Evolutionary conservation across 352 stramenopile species (phyloP), one percentile per base, ranked within the genome.

Genomic region (Blastocystis hominis): DNA sequence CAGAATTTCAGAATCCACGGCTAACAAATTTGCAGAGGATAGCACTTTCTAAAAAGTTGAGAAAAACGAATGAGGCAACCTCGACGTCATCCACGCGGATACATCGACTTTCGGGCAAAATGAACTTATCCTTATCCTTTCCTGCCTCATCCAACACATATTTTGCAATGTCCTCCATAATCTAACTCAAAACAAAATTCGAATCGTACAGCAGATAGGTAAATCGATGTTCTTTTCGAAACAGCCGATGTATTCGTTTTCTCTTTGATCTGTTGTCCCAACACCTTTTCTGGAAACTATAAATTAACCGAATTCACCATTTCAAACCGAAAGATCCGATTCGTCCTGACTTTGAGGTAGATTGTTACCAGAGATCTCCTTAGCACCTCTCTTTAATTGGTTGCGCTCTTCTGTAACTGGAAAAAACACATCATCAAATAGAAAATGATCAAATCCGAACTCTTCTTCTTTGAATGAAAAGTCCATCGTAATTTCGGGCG

Each of bases 261-360:
- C 40, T 80, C 70, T 30, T 80, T 80, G 46, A 80, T 80, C 24
- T 80, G 70, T 30, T 80, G 70, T 62, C 70, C 70, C 10, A 80
- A 20, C 9, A 80, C 40, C 24, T 80, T 80, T 64, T 80, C 70
- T 34, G 70, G 70, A 63, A 80, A 80, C 70, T 80, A 54, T 7
- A 9, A 6, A 50, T 38, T 47, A 80, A 30, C 7, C 34, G n/a
- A 40, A 80, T 17, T 40, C 9, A 46, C n/a, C 42, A 30, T n/a
- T 38, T 5, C 15, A 40, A 55, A 77, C 66, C 9, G 55, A 34
- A 42, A 80, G 24, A 63, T 40, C 5, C 38, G 68, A 30, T 42
- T 47, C 20, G 5, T 62, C 66, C 50, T 30, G 20, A 77, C 10
- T 61, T 7, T 3, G 38, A 77, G 38, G 30, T 9, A n/a, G n/a